Base-by-base conservation (phyloP, 2,329 filamentous ascomycete genomes). In the Aspergillus viridinutans region DNA sequence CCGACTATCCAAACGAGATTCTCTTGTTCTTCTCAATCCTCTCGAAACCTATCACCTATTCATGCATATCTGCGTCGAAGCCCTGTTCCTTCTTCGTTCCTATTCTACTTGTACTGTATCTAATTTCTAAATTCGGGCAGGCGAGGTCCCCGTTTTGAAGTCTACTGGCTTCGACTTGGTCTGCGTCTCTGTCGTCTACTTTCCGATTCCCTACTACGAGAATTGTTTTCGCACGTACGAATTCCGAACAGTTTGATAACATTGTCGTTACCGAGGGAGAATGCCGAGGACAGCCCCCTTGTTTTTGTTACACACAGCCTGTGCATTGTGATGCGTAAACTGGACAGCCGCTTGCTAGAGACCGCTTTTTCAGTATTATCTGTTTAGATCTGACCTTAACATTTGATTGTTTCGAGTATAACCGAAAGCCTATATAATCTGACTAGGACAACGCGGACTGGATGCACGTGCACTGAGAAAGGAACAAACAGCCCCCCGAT, bases 61-160 rank as follows among this genome's bases (percentile, higher is more conserved):
- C 56, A 50, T 54, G 50, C 58, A 49, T 55, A 40, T 49, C 53
- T 60, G 52, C 54, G 49, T 56, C 23, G 48, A 50, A 49, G 23
- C 47, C 43, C 51, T 25, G 53, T 35, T 58, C 29, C 53, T 49
- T 57, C 56, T 57, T 58, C 58, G 47, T 61, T 64, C 60, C 57
- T 49, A 64, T 63, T 59, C 21, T 47, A 23, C n/a, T 14, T 68
- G 66, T 70, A 71, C 64, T 71, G 69, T 69, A 71, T 64, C 66
- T 69, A 69, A 66, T 67, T 60, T 56, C 61, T 60, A 54, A 47
- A 50, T 25, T 48, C 52, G 59, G 57, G 51, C 53, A 60, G 53
- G 58, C 51, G 56, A 50, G 55, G 29, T 28, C 32, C 32, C 55
- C 49, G 50, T 20, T 35, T 53, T 47, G 54, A 56, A 57, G 50